Percentiles rank a stretch among this genome's conserved stretches.
Conservation (phyloP, 2,329 filamentous ascomycete species). For the Ophiocordyceps camponoti-rufipedis region DNA sequence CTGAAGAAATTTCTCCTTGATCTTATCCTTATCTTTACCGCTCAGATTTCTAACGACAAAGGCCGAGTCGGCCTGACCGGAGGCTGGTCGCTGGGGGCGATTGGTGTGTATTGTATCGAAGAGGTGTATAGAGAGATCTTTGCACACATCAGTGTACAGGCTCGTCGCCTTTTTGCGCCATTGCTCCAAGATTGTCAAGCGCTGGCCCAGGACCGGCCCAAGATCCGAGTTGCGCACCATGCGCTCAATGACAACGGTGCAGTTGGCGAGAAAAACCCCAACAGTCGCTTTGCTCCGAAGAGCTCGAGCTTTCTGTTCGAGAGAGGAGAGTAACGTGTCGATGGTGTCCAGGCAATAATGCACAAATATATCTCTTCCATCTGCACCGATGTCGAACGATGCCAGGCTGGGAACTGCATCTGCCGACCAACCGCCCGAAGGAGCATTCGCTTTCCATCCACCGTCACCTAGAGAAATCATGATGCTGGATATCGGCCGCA, state of each 20-base stretch:
- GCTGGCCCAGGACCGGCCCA: conserved; percentile 47
- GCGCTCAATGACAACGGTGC: conserved; percentile 65
- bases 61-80: conserved; percentile 60
- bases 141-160: conserved; percentile 74
- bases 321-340: conserved; percentile 54
- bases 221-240: conserved; percentile 72
- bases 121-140: conserved; percentile 67
- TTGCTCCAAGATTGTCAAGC: conserved; percentile 49
- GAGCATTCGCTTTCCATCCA: conserved; percentile 52
- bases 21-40: conserved; percentile 85
- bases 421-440: conserved; percentile 33
- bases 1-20: conserved; percentile 86
- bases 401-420: conserved; percentile 52
- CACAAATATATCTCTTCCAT: conserved; percentile 73
- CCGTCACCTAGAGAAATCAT: conserved; percentile 86
- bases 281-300: conserved; percentile 59
- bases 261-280: conserved; percentile 85
- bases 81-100: conserved; percentile 52
- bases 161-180: conserved; percentile 78
- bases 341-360: conserved; percentile 84
- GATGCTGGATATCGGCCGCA: conserved; percentile 72
- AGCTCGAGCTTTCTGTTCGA: conserved; percentile 56
- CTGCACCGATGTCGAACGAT: conserved; percentile 74
- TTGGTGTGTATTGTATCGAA: conserved; percentile 88
- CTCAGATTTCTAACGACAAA: conserved; percentile 68